These are phyloP conservation scores for Ramaria rubella DNA, from an alignment of 768 basidiomycete species.

Conservation along the genomic window DNA sequence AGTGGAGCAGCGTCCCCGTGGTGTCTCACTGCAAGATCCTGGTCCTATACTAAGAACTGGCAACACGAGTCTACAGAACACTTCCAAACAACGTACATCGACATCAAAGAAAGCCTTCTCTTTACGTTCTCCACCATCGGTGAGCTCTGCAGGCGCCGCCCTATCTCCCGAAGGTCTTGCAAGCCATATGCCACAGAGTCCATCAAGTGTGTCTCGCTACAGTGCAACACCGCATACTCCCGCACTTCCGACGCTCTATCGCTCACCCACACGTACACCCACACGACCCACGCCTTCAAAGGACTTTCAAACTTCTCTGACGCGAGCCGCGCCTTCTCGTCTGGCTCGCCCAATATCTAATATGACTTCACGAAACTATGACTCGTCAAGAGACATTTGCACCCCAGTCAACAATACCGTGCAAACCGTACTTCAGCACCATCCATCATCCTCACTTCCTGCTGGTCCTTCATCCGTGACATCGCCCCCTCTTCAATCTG, in stretches of 20 bases:
- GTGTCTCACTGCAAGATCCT: constrained; percentile 1
- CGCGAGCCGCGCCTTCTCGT: background rate
- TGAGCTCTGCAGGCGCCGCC: background rate
- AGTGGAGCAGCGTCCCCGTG: background rate
- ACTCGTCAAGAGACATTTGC: background rate
- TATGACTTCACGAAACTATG: background rate
- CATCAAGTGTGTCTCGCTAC: background rate
- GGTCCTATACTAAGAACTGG: background rate
- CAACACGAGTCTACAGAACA: background rate
- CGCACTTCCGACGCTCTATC: background rate
- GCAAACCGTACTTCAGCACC: constrained; percentile 2
- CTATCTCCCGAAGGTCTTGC: background rate
- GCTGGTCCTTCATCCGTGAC: constrained; percentile 51
- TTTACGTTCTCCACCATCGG: background rate
- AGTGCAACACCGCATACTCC: background rate
- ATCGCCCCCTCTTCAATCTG: constrained; percentile 49
- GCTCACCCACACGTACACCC: background rate
- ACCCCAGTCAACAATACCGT: background rate
- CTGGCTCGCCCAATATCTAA: background rate
- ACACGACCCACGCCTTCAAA: background rate
- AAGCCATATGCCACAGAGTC: background rate
- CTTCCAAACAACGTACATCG: background rate
- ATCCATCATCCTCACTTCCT: constrained; percentile 37
- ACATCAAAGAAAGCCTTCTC: background rate
- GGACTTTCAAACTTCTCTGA: background rate